Evolutionary conservation across 2,329 filamentous ascomycete genomes (phyloP), one percentile per base, ranked within the genome.

Genomic region (Dendrostoma leiphaemia): DNA sequence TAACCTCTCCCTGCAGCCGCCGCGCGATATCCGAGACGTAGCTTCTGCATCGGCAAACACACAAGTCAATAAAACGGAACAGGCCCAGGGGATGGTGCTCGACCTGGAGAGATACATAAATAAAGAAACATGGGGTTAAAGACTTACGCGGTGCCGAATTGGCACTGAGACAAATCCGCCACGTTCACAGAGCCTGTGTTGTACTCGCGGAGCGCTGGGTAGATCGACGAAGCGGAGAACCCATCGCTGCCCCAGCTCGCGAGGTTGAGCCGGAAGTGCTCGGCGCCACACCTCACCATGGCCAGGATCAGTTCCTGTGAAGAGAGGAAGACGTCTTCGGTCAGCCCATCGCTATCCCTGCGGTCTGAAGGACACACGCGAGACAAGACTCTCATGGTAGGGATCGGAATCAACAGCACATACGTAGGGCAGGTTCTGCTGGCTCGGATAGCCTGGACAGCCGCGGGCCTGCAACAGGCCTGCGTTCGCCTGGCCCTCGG

Each of bases 381-480:
- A n/a, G n/a, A n/a, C n/a, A n/a, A n/a, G n/a, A n/a, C n/a, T n/a
- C n/a, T n/a, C n/a, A n/a, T n/a, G n/a, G n/a, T n/a, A n/a, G n/a
- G n/a, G n/a, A n/a, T n/a, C n/a, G n/a, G n/a, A n/a, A n/a, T n/a
- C n/a, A n/a, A n/a, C n/a, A 17, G 17, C 6, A 43, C 53, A 19
- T 55, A 70, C 67, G 62, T 29, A 69, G 66, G 31, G 59, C 57
- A 41, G 70, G 61, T 63, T 63, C 45, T 66, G 64, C 54, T 65
- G 43, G 19, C 68, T 68, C 0, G 65, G 65, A 57, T 67, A 72
- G 2, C 67, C 68, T 5, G 64, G 65, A 55, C 68, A 68, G 31
- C 66, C 68, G 29, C 63, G 63, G 44, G 66, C 66, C 61, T 74
- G 71, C 71, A 74, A 73, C 35, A 74, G 61, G n/a, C 72, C 71